These are phyloP conservation scores for Stygiomarasmius scandens DNA, from an alignment of 1,284 basidiomycete species.

Conservation along the genomic window DNA sequence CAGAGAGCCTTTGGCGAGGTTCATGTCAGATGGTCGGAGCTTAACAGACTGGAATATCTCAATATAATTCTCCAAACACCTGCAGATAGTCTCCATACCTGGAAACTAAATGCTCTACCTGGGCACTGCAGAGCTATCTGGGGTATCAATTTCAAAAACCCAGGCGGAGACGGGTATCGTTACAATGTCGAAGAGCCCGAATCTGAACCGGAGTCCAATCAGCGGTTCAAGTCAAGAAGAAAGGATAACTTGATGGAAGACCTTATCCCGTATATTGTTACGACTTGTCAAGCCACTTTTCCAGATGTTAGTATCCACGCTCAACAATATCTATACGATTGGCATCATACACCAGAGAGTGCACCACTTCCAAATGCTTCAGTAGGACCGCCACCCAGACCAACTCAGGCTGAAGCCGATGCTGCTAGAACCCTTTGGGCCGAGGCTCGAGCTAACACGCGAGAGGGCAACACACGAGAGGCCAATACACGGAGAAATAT, in stretches of 20 bases:
- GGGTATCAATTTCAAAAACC: not conserved
- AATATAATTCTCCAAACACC: not conserved
- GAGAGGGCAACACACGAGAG: too few relatives aligned
- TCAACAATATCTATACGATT: not conserved
- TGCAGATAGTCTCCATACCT: not conserved
- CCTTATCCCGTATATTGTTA: not conserved
- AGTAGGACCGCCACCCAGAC: not conserved
- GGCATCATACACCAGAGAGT: not conserved
- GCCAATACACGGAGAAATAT: too few relatives aligned
- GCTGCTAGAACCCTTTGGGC: too few relatives aligned
- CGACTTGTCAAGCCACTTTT: not conserved
- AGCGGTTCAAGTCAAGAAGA: not conserved
- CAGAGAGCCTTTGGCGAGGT: slow-evolving; percentile 17
- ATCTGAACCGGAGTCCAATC: not conserved
- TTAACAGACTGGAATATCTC: slow-evolving; percentile 29
- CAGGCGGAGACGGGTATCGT: not conserved
- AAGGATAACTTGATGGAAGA: not conserved
- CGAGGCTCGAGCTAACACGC: too few relatives aligned
- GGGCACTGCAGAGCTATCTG: not conserved
- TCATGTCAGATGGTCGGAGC: slow-evolving; percentile 38
- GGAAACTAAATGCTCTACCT: not conserved
- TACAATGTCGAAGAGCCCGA: not conserved
- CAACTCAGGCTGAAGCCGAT: too few relatives aligned
- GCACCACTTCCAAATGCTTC: not conserved
- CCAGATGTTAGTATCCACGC: not conserved